Evolutionary conservation across 352 stramenopile species (phyloP).

Genomic region (Pythium aristosporum): DNA sequence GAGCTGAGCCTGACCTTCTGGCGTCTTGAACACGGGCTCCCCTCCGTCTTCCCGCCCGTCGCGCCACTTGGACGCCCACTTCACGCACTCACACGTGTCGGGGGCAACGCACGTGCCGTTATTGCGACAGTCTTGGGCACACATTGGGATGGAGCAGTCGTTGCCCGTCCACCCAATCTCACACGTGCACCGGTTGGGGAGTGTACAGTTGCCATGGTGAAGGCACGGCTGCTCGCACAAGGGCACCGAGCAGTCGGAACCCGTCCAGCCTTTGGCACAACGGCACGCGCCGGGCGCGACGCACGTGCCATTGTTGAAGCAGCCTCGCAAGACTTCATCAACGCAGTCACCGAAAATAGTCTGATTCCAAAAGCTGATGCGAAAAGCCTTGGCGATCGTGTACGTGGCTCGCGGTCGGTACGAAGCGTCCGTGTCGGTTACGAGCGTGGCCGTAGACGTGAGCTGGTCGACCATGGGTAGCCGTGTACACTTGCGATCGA

Average conservation of each 20-base stretch:
- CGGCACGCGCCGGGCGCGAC: constrained; percentile 81
- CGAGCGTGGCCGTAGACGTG: constrained; percentile 32
- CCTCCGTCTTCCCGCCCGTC: constrained; percentile 89
- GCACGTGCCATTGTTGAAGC: constrained; percentile 96
- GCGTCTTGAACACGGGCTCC: constrained; percentile 89
- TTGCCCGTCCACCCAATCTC: constrained; percentile 88
- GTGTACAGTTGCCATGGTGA: constrained; percentile 91
- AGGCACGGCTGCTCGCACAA: constrained; percentile 70
- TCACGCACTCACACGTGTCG: constrained; percentile 87
- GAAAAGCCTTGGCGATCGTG: constrained; percentile 47
- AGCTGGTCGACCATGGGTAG: constrained; percentile 41
- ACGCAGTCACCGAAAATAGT: constrained; percentile 75
- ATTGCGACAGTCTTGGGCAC: constrained; percentile 91
- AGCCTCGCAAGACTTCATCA: constrained; percentile 91
- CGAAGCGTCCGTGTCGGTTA: constrained; percentile 92
- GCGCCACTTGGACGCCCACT: constrained; percentile 89
- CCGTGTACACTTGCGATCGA: constrained; percentile 55
- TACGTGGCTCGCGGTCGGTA: constrained; percentile 87
- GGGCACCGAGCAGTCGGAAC: constrained; percentile 75
- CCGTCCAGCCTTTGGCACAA: constrained; percentile 79
- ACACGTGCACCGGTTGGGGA: constrained; percentile 91
- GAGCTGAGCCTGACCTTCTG: constrained; percentile 86
- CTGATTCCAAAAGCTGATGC: constrained; percentile 61
- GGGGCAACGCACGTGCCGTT: constrained; percentile 63
- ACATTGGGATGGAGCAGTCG: constrained; percentile 89